Base-by-base conservation (phyloP, 805 yeast genomes). In the Yarrowia sp. region DNA sequence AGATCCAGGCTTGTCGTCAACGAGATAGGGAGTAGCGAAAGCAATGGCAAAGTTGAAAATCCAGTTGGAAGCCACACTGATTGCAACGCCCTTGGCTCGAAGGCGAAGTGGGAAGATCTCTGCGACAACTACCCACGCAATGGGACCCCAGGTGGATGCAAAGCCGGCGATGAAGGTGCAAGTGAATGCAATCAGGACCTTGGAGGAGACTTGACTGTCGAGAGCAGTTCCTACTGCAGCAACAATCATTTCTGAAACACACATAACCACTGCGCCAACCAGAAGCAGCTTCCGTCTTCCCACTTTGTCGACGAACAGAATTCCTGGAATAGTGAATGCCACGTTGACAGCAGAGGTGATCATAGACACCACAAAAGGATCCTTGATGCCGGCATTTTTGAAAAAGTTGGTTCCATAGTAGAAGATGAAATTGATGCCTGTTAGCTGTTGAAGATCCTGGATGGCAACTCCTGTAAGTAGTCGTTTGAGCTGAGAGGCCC, bases 381-480 rank as follows among this genome's bases (percentile, higher is more conserved):
- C 78, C 13, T 80, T 73, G 63, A 79, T 71, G 25, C 96, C 96
- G 0, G 90, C 81, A 63, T 74, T 78, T 58, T 81, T 81, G 73
- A 92, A 90, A 73, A 91, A 89, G 66, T 85, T 81, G 22, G 93
- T 90, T 44, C 96, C 94, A 72, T 86, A 91, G 76, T 91, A 92
- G 71, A 92, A 89, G 63, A 90, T 87, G 70, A 90, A 90, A 76
- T 91, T 91, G 65, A 90, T 85, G 59, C 97, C 97, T 9, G 96
- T 84, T 68, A 89, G 84, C 76, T 91, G 97, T 74, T 91, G 97
- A 68, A 89, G 78, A 16, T 88, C 69, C 74, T 61, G 82, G 72
- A 38, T 80, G 46, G 81, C 78, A 19, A 81, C 80, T 35, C 82
- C 78, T 58, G 73, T 75, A 74, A 88, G 85, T 14, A 67, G 62